Percentiles rank a stretch among this genome's conserved stretches.
phyloP scores from a whole-genome alignment of 345 rosid genomes.

The Sapria himalayana region DNA sequence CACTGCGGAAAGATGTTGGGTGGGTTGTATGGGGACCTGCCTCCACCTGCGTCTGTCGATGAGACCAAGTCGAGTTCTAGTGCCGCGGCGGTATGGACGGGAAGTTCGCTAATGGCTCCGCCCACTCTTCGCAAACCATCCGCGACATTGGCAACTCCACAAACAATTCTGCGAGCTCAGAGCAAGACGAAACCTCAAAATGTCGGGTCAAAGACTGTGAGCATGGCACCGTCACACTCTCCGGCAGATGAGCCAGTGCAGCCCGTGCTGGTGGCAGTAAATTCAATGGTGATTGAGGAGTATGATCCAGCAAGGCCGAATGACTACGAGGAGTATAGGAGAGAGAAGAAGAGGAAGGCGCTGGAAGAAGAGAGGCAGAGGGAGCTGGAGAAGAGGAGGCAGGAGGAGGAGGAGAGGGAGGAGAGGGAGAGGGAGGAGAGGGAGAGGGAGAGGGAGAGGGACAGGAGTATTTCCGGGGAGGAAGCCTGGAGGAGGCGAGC shows the following conservation, averaged over 20 bases:
- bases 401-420: slow-evolving; percentile 69
- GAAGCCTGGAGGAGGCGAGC: slow-evolving; percentile 97
- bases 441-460: slow-evolving; percentile 22
- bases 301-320: slow-evolving; percentile 93
- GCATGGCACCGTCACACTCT: slow-evolving; percentile 4
- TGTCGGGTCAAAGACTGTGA: slow-evolving; percentile 8
- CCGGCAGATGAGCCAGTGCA: slow-evolving; percentile 17
- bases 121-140: slow-evolving; percentile 74
- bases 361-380: slow-evolving; percentile 62
- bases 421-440: slow-evolving; percentile 23
- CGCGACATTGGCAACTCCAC: slow-evolving; percentile 37
- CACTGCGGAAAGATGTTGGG: slow-evolving; percentile 35
- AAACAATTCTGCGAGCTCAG: slow-evolving; percentile 40
- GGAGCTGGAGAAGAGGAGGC: slow-evolving; percentile 65
- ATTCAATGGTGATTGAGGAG: slow-evolving; percentile 65
- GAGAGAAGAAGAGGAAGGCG: slow-evolving; percentile 59
- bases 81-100: slow-evolving; percentile 59
- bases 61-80: slow-evolving; percentile 49
- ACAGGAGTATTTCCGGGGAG: slow-evolving; percentile 60
- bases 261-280: slow-evolving; percentile 59
- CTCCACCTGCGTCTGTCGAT: slow-evolving; percentile 74
- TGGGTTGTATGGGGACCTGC: slow-evolving; percentile 90
- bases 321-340: slow-evolving; percentile 67
- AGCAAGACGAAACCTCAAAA: slow-evolving; percentile 24
- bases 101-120: slow-evolving; percentile 75